Evolutionary conservation across 2,329 filamentous ascomycete species (phyloP), one percentile per base, ranked within the genome.

Genomic region (Elsinoe australis): DNA sequence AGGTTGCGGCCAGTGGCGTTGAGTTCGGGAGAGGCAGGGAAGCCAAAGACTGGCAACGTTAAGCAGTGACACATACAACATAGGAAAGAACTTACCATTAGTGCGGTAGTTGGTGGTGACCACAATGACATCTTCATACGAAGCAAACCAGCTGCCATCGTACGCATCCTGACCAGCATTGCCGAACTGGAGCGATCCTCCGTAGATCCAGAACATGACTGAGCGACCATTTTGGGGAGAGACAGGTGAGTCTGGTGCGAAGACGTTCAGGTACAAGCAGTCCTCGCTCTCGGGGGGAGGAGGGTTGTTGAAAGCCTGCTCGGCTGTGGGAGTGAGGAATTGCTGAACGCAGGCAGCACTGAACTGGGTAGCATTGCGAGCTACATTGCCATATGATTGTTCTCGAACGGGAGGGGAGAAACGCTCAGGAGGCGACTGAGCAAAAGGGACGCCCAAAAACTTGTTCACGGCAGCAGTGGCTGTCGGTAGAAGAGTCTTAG

Each of bases 21-120:
- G 6, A 69, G 49, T 53, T 66, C 54, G 50, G 66, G 52, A 50
- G 64, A 50, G 51, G 55, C 55, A 54, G 63, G 61, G 55, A 71
- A 71, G 8, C 67, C 67, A 52, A 70, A 70, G n/a, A 64, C 63
- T 58, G n/a, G n/a, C n/a, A n/a, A n/a, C n/a, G n/a, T n/a, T n/a
- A n/a, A n/a, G n/a, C n/a, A n/a, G n/a, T n/a, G n/a, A n/a, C n/a
- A n/a, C n/a, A n/a, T n/a, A n/a, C n/a, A n/a, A n/a, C n/a, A 7
- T 29, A 6, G 26, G 12, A 12, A 6, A 7, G 26, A 15, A 46
- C 49, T 15, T 48, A 56, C 57, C 56, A 33, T 64, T 65, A 1
- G 62, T 64, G 3, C 63, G 50, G 49, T 65, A 65, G 33, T 65
- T 64, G 9, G 55, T 45, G 2, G 59, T 58, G 1, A 65, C 63